Base-by-base conservation (phyloP, 768 basidiomycete genomes). In the Tylopilus sp. region DNA sequence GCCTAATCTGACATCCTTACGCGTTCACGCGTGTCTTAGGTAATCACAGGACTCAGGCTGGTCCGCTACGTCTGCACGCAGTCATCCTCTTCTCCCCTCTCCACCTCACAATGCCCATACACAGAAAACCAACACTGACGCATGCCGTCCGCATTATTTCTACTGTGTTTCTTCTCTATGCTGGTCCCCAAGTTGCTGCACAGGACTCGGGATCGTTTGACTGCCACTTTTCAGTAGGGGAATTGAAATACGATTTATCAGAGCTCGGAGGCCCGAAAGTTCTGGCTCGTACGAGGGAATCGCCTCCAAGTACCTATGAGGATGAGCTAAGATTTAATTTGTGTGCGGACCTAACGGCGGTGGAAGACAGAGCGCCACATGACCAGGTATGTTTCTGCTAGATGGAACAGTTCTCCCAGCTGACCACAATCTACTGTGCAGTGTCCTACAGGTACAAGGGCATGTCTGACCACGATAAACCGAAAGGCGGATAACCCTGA, bases 381-480 rank as follows among this genome's bases (percentile, higher is more conserved):
- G 91, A 93, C 72, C 89, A 91, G 80, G 90, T 90, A 63, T 58
- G 80, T 72, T 40, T 36, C 29, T n/a, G n/a, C n/a, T 34, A 25
- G 13, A 13, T 42, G 49, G 21, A 33, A 29, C 31, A 10, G 6
- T 34, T 21, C 42, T 41, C 14, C 46, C 25, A 21, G 47, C 52
- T 52, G 45, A 57, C 50, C 57, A 25, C 33, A 51, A 44, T 37
- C 48, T 41, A 24, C 46, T 25, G 29, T 44, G 19, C 60, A 93
- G 90, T 93, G 90, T 71, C 68, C 78, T 19, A 49, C 65, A 21
- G 87, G 83, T 22, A 88, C 89, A 44, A 76, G 85, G 61, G 87
- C 83, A 45, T 95, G 92, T 70, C 72, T 92, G 28, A 86, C 81
- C 5, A 81, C 79, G 60, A 78, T 75, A 30, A 91, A 92, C 61